Base-by-base conservation (phyloP, 306 rosid genomes). In the Cajanus cajan region DNA sequence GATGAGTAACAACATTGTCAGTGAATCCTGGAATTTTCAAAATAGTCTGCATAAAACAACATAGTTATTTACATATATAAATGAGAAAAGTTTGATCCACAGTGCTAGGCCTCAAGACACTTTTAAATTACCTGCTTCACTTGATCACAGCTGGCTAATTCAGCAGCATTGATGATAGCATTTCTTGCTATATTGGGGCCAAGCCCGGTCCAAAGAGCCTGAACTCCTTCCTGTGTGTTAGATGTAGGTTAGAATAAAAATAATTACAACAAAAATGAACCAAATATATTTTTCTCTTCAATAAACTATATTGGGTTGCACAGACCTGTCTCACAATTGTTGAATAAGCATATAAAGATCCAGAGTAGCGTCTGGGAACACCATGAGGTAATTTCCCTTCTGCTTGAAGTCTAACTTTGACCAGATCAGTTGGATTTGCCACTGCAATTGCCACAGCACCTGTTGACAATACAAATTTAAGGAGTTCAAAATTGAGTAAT, bases 401-500 rank as follows among this genome's bases (percentile, higher is more conserved):
- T 43, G 98, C 92, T 83, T 95, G 98, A 80, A 95, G 98, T 84
- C 98, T 88, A 70, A 95, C 97, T 79, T 95, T 95, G 61, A 92
- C 98, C 71, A 95, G 98, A 84, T 92, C 98, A 34, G 98, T 95
- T 55, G 98, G 98, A 90, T 95, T 95, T 64, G 98, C 98, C 24
- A 95, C 61, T 0, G 88, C 48, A 83, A 95, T 95, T 63, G 78
- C 98, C 43, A 95, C 55, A 67, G 98, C 98, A 80, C 98, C 98
- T 95, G 74, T 83, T 52, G 45, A 68, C 5, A 37, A 52, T 21
- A 84, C 40, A 73, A 81, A 58, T 11, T 70, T 19, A 24, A 19
- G 33, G 0, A 40, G 54, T 22, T 54, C 40, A 40, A 4, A 4
- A 62, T 64, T 36, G 11, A 55, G 22, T 25, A 72, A n/a, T 72